These are phyloP conservation scores for Macrophomina phaseolina DNA, from an alignment of 2,329 filamentous ascomycete genomes.

Conservation along the genomic window DNA sequence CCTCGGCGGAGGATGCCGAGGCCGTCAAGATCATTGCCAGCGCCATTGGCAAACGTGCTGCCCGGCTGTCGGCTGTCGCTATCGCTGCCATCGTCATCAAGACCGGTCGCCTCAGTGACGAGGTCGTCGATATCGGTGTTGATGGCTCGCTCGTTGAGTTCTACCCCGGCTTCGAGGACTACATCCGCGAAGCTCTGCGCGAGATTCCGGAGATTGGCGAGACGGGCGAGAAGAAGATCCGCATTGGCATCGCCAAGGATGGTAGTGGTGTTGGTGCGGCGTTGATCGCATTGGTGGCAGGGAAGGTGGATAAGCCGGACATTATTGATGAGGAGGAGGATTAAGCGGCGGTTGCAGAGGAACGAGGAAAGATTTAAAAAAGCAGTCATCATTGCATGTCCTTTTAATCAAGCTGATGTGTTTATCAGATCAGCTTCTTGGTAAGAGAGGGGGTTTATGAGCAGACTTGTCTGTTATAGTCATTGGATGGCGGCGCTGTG, in stretches of 20 bases:
- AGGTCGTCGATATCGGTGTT: conserved; percentile 88
- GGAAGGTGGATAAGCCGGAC: conserved; percentile 48
- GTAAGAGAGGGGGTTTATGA: too few relatives aligned
- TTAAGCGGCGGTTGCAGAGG: background rate
- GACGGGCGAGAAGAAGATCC: conserved; percentile 80
- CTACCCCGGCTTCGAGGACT: conserved; percentile 89
- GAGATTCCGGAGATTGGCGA: conserved; percentile 78
- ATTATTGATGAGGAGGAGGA: conserved; percentile 14
- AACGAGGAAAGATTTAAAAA: background rate
- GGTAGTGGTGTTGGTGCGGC: conserved; percentile 95
- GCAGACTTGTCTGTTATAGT: too few relatives aligned
- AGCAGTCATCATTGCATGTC: background rate
- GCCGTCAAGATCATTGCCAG: conserved; percentile 83
- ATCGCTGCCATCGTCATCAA: conserved; percentile 84
- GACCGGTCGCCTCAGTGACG: conserved; percentile 72
- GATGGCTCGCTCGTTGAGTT: conserved; percentile 95
- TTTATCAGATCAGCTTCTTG: conserved; percentile 8
- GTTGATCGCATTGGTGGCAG: conserved; percentile 89
- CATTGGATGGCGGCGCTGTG: too few relatives aligned
- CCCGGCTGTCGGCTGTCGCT: conserved; percentile 84
- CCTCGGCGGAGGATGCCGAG: conserved; percentile 82
- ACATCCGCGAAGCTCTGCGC: conserved; percentile 82
- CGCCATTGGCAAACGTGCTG: conserved; percentile 86
- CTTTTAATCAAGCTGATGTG: conserved; percentile 4
- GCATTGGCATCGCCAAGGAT: conserved; percentile 96